Conservation (phyloP, 139 green algal genomes). For the Closterium sp. region DNA sequence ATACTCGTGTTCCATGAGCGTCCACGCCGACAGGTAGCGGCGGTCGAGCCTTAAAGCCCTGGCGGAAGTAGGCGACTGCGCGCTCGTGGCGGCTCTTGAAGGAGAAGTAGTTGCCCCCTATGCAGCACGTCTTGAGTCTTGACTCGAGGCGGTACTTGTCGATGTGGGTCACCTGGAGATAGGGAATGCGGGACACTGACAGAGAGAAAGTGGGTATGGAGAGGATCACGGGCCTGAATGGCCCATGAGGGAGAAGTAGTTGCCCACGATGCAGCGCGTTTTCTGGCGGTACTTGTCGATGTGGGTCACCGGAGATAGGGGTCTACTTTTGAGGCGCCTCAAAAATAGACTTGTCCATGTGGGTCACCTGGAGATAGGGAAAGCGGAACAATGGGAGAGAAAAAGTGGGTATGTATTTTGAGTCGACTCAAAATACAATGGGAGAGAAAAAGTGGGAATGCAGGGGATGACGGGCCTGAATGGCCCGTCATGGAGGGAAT, state of each 20-base stretch:
- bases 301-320: too few relatives aligned
- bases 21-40: conserved; percentile 90
- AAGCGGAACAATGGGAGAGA: not conserved
- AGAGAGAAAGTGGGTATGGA: too few relatives aligned
- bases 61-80: conserved; percentile 85
- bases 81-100: conserved; percentile 74
- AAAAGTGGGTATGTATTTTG: too few relatives aligned
- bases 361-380: conserved; percentile 29
- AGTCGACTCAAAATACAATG: too few relatives aligned
- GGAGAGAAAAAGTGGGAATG: conserved; percentile 1
- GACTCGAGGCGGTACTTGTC: conserved; percentile 91
- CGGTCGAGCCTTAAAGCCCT: conserved; percentile 85
- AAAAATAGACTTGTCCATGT: conserved; percentile 87
- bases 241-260: conserved; percentile 94
- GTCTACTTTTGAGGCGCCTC: too few relatives aligned
- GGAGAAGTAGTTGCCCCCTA: conserved; percentile 96
- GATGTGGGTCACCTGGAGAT: conserved; percentile 51
- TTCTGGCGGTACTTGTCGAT: too few relatives aligned
- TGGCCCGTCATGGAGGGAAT: too few relatives aligned
- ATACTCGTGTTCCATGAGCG: conserved; percentile 96
- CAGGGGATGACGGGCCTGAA: not conserved
- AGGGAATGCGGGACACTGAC: not conserved
- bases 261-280: conserved; percentile 89
- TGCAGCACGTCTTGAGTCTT: conserved; percentile 90
- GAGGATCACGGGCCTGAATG: too few relatives aligned